These are phyloP conservation scores for Scopulariopsis brevicaulis DNA, from an alignment of 2,329 filamentous ascomycete species.

Conservation along the genomic window DNA sequence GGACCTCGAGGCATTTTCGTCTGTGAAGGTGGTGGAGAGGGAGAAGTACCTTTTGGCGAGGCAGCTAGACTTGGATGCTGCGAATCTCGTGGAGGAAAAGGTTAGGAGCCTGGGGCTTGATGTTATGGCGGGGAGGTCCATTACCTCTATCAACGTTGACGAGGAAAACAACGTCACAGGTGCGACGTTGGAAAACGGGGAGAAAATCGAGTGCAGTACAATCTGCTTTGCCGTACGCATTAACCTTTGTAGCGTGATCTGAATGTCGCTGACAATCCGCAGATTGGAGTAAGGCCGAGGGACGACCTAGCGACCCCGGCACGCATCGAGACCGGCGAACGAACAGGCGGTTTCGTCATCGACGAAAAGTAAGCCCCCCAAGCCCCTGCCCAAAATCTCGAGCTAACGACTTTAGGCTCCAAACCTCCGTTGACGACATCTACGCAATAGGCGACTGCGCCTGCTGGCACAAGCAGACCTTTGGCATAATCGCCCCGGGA, in stretches of 20 bases:
- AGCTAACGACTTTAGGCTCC: conserved; percentile 26
- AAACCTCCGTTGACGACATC: conserved; percentile 59
- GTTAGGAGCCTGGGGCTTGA: conserved; percentile 70
- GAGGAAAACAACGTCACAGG: conserved; percentile 58
- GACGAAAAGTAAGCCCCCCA: conserved; percentile 29
- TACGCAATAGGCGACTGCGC: conserved; percentile 90
- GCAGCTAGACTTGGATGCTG: conserved; percentile 74
- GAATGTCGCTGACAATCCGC: too few species aligned
- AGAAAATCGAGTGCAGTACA: conserved; percentile 64
- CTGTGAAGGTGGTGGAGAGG: conserved; percentile 70
- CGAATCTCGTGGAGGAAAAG: conserved; percentile 70
- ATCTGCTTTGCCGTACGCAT: conserved; percentile 62
- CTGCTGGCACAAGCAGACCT: conserved; percentile 78
- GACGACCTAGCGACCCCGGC: conserved; percentile 64
- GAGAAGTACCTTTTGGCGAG: conserved; percentile 74
- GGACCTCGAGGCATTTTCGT: conserved; percentile 63
- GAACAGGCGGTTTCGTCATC: conserved; percentile 68
- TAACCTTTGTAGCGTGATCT: too few species aligned
- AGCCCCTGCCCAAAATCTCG: too few species aligned
- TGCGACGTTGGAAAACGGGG: conserved; percentile 71
- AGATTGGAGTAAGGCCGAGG: conserved; percentile 68
- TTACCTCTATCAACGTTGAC: conserved; percentile 60
- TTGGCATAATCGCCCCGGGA: conserved; percentile 79
- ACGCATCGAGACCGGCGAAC: conserved; percentile 60
- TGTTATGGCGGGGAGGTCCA: conserved; percentile 64